phyloP scores from a whole-genome alignment of 202 grass and related monocot species.

The Setaria italica region DNA sequence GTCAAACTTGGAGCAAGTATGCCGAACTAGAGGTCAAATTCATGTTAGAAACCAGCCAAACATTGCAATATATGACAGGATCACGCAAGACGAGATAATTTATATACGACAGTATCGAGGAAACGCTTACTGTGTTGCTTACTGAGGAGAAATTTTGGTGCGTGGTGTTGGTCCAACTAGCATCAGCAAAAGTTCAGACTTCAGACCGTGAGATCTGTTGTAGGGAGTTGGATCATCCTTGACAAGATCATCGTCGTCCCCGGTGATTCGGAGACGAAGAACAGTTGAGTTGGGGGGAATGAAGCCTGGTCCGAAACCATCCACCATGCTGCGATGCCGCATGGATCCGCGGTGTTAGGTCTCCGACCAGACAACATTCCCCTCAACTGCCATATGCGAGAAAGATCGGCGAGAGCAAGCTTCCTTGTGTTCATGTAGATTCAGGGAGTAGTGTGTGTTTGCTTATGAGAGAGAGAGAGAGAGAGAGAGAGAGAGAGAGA shows the following conservation, averaged over 20 bases:
- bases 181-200: too few relatives aligned
- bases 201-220: neutral
- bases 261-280: conserved; percentile 5
- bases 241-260: neutral
- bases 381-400: conserved; percentile 70
- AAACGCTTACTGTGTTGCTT: neutral
- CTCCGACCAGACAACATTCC: conserved; percentile 95
- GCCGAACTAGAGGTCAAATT: neutral
- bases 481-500: neutral
- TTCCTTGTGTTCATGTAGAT: neutral
- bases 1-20: neutral
- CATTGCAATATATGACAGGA: neutral
- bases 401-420: neutral
- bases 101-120: neutral
- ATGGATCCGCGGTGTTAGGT: conserved; percentile 35
- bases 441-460: neutral
- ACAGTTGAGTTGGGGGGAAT: conserved; percentile 91
- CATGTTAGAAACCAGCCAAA: neutral
- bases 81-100: neutral
- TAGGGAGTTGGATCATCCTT: neutral
- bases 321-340: conserved; percentile 22
- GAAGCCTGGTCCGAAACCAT: conserved; percentile 99
- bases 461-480: neutral
- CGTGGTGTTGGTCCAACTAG: neutral
- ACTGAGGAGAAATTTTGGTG: neutral